phyloP scores from a whole-genome alignment of 2,329 filamentous ascomycete species.

The Curvularia spicifera region DNA sequence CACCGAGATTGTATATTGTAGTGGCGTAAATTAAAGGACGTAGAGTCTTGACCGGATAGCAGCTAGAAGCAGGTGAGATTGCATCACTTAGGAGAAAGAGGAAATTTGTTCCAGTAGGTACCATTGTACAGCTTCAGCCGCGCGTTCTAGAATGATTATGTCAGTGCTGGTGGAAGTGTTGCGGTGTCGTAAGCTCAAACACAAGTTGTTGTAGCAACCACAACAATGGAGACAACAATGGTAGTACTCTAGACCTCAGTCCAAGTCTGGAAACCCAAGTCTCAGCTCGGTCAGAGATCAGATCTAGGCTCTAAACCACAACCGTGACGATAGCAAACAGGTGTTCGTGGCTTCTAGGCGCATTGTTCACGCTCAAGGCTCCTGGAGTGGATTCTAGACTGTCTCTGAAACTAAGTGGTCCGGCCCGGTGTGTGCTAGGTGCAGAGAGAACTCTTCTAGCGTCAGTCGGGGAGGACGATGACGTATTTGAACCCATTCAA shows the following conservation, averaged over 20 bases:
- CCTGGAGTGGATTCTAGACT: background rate
- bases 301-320: background rate
- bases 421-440: background rate
- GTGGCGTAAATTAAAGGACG: background rate
- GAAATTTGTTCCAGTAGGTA: background rate
- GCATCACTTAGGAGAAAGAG: background rate
- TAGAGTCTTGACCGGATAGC: background rate
- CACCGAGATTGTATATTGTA: background rate
- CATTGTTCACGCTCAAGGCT: background rate
- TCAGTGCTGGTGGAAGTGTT: background rate
- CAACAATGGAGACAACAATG: background rate
- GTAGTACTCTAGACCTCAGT: background rate
- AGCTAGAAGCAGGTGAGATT: background rate
- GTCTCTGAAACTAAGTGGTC: background rate
- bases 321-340: background rate
- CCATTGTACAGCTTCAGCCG: background rate
- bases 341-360: background rate
- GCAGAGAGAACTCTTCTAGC: conserved; percentile 4
- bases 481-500: background rate
- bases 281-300: background rate
- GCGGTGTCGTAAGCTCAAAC: background rate
- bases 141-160: background rate
- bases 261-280: background rate
- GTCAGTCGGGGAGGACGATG: background rate
- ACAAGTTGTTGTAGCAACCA: background rate